phyloP scores from a whole-genome alignment of 2,329 filamentous ascomycete species.

The Mycosphaerella arachidis region DNA sequence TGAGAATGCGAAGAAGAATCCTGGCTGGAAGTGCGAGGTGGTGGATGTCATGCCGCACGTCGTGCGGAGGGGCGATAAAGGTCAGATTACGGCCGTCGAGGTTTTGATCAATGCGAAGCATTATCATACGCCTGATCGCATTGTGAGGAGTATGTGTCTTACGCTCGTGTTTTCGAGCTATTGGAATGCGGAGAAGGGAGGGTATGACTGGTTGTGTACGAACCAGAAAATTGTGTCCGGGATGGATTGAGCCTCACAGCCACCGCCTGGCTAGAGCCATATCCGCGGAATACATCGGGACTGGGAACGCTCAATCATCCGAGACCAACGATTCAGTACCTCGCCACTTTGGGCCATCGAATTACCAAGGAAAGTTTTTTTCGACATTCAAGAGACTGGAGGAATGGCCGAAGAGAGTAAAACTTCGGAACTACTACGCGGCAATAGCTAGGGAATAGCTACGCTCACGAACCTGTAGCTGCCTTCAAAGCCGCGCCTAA shows the following conservation, averaged over 20 bases:
- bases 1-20: background rate
- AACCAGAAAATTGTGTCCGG: background rate
- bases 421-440: too few relatives aligned
- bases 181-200: background rate
- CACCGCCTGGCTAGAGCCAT: too few relatives aligned
- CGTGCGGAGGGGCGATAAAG: background rate
- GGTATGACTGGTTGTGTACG: background rate
- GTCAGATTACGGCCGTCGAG: background rate
- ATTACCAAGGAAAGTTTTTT: too few relatives aligned
- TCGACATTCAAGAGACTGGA: too few relatives aligned
- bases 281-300: too few relatives aligned
- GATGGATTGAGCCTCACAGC: background rate
- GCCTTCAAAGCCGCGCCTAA: too few relatives aligned
- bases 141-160: background rate
- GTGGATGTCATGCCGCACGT: constrained; percentile 1
- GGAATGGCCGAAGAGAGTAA: too few relatives aligned
- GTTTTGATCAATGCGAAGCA: background rate
- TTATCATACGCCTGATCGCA: background rate
- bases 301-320: too few relatives aligned
- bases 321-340: too few relatives aligned
- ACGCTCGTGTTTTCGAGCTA: background rate
- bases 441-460: too few relatives aligned
- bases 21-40: background rate
- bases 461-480: too few relatives aligned
- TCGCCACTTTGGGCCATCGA: too few relatives aligned